These are phyloP conservation scores for Aethionema arabicum DNA, from an alignment of 345 rosid species.

Conservation along the genomic window DNA sequence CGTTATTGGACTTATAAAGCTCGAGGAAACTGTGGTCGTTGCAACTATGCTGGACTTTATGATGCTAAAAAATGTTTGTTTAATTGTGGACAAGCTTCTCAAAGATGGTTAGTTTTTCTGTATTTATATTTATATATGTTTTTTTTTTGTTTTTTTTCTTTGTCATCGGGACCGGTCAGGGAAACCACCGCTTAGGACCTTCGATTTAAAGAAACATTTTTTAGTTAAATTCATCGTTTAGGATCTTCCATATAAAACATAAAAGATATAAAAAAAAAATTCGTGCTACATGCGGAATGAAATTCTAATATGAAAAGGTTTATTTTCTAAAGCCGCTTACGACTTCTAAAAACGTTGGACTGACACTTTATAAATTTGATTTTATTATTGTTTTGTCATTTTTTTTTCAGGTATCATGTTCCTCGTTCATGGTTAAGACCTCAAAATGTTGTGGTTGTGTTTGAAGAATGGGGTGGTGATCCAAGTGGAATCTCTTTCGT, in stretches of 20 bases:
- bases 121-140: neutral
- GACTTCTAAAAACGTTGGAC: too few relatives aligned
- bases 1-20: constrained; percentile 84
- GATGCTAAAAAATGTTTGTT: constrained; percentile 51
- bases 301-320: too few relatives aligned
- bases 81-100: constrained; percentile 77
- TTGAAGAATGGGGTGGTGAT: constrained; percentile 92
- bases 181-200: too few relatives aligned
- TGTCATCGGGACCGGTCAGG: too few relatives aligned
- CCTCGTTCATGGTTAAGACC: constrained; percentile 82
- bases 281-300: too few relatives aligned
- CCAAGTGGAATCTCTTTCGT: constrained; percentile 68
- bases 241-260: too few relatives aligned
- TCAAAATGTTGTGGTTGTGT: constrained; percentile 68
- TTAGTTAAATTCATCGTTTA: too few relatives aligned
- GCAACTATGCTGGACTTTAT: constrained; percentile 68
- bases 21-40: constrained; percentile 62
- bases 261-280: too few relatives aligned
- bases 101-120: constrained; percentile 50
- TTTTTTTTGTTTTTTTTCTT: too few relatives aligned
- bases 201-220: too few relatives aligned
- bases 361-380: too few relatives aligned
- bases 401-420: constrained; percentile 71
- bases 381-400: neutral
- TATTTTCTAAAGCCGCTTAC: too few relatives aligned